Conservation (phyloP, 257 asterid genomes). For the Lycium ferocissimum region DNA sequence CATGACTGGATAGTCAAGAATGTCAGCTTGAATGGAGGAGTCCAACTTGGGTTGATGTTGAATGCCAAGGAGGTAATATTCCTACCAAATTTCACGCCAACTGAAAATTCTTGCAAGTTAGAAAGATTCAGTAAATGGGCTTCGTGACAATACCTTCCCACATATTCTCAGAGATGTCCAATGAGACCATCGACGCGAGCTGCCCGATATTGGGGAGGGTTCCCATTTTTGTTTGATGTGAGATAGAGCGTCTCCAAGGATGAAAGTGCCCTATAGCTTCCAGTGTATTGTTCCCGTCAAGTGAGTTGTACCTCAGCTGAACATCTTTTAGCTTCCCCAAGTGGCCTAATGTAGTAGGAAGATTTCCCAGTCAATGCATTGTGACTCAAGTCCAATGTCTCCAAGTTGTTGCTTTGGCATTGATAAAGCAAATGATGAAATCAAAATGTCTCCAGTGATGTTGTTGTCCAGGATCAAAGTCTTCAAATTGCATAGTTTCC, state of each 20-base stretch:
- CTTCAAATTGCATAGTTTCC: slow-evolving; percentile 40
- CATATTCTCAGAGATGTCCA: slow-evolving; percentile 36
- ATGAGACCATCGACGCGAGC: slow-evolving; percentile 36
- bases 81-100: slow-evolving; percentile 28
- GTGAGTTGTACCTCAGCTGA: slow-evolving; percentile 33
- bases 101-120: slow-evolving; percentile 38
- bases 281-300: slow-evolving; percentile 45
- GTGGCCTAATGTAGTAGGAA: slow-evolving; percentile 41
- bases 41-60: slow-evolving; percentile 42
- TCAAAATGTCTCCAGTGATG: slow-evolving; percentile 32
- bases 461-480: slow-evolving; percentile 29
- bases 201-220: slow-evolving; percentile 40
- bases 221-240: slow-evolving; percentile 37
- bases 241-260: slow-evolving; percentile 42
- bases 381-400: slow-evolving; percentile 31
- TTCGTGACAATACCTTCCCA: slow-evolving; percentile 51
- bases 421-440: slow-evolving; percentile 34
- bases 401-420: slow-evolving; percentile 37
- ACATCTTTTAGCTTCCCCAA: slow-evolving; percentile 35
- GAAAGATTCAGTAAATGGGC: slow-evolving; percentile 45
- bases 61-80: slow-evolving; percentile 38
- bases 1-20: slow-evolving; percentile 40
- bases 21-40: slow-evolving; percentile 42
- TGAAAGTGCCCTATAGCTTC: slow-evolving; percentile 39
- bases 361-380: slow-evolving; percentile 33